Conservation (phyloP, 352 stramenopile species). For the Globisporangium alternatum region DNA sequence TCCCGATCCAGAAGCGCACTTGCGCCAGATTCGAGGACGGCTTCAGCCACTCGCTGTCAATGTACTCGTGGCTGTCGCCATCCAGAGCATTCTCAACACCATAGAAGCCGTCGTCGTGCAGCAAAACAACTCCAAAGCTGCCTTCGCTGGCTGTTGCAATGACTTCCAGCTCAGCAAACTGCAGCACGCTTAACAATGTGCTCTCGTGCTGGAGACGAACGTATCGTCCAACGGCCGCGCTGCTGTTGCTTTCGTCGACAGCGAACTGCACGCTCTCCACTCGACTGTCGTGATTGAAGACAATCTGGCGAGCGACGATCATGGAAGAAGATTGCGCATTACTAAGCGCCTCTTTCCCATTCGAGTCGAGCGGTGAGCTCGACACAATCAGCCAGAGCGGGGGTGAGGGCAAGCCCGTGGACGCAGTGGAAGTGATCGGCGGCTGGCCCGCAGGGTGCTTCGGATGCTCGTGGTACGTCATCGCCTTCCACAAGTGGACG, state of each 20-base stretch:
- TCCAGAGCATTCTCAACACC: slow-evolving; percentile 36
- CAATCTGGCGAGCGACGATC: slow-evolving; percentile 9
- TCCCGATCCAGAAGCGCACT: slow-evolving; percentile 68
- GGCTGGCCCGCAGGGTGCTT: slow-evolving; percentile 38
- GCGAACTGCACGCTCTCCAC: slow-evolving; percentile 21
- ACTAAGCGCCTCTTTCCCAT: neutral
- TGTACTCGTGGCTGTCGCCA: slow-evolving; percentile 38
- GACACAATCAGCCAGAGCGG: slow-evolving; percentile 64
- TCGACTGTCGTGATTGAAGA: slow-evolving; percentile 18
- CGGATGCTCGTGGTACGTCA: slow-evolving; percentile 68
- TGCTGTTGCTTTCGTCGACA: neutral
- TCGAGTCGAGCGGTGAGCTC: slow-evolving; percentile 28
- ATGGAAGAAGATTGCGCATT: neutral
- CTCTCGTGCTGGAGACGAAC: slow-evolving; percentile 60
- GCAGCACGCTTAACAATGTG: slow-evolving; percentile 28
- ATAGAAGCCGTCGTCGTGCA: slow-evolving; percentile 59
- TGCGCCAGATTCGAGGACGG: slow-evolving; percentile 28
- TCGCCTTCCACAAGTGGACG: slow-evolving; percentile 64
- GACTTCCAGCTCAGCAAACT: slow-evolving; percentile 71
- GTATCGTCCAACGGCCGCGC: slow-evolving; percentile 34
- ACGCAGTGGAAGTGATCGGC: slow-evolving; percentile 32
- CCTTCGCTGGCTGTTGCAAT: slow-evolving; percentile 20
- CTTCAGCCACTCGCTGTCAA: slow-evolving; percentile 68
- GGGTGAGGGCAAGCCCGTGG: slow-evolving; percentile 27
- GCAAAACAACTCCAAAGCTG: neutral